A percentile compares a stretch with the other conserved stretches of the same genome.
phyloP scores from a whole-genome alignment of 441 rosid genomes.

The Arabidopsis lyrata region DNA sequence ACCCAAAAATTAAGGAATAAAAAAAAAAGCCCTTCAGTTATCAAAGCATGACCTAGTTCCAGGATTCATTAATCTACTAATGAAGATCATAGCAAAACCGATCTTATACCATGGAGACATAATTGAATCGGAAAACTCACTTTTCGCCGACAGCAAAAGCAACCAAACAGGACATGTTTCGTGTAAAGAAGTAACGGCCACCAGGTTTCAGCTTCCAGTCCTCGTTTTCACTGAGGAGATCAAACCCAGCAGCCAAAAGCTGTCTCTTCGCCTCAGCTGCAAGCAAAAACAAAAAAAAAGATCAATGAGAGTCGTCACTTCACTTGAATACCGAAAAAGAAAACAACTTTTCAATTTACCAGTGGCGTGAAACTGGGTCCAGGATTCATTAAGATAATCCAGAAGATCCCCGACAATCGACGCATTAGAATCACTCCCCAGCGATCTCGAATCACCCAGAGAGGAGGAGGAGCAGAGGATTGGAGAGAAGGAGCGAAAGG shows the following conservation, averaged over 20 bases:
- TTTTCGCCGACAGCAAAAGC: constrained; percentile 92
- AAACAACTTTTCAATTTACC: constrained; percentile 45
- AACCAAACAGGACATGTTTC: constrained; percentile 92
- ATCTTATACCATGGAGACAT: neutral
- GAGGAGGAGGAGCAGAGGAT: constrained; percentile 45
- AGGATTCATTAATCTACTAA: neutral
- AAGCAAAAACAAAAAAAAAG: constrained; percentile 9
- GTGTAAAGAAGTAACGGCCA: constrained; percentile 88
- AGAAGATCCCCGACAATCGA: constrained; percentile 79
- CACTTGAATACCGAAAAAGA: neutral
- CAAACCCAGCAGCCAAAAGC: constrained; percentile 75
- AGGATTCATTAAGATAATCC: constrained; percentile 90
- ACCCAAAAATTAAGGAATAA: constrained; percentile 10
- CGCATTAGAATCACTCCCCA: constrained; percentile 27
- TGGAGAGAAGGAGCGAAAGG: constrained; percentile 48
- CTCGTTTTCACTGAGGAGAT: constrained; percentile 75
- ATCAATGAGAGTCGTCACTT: neutral
- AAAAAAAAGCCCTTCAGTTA: neutral
- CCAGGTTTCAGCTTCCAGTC: constrained; percentile 94
- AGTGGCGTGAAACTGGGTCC: constrained; percentile 97
- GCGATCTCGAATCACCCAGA: constrained; percentile 38
- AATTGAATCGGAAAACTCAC: constrained; percentile 53
- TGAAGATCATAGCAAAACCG: neutral
- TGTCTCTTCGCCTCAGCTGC: constrained; percentile 89
- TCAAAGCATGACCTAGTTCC: neutral